Evolutionary conservation across 805 yeast genomes (phyloP).

Genomic region (Candida tibetensis): DNA sequence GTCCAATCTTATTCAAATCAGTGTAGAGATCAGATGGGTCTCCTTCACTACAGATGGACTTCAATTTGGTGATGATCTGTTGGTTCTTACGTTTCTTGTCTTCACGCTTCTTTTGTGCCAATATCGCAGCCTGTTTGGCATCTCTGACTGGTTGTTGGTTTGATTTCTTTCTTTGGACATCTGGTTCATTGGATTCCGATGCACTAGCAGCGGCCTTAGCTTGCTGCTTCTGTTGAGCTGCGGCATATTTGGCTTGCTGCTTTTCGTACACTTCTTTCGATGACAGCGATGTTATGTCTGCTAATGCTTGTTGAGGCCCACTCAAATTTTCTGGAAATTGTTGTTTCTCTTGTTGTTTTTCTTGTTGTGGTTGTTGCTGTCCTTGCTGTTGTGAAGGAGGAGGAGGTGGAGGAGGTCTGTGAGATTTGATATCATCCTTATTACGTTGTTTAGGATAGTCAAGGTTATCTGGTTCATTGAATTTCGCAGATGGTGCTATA

Average conservation of each 20-base stretch:
- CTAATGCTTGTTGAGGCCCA: slow-evolving; percentile 22
- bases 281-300: slow-evolving; percentile 10
- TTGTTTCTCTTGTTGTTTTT: slow-evolving; percentile 3
- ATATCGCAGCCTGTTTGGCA: slow-evolving; percentile 52
- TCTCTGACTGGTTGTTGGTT: slow-evolving; percentile 44
- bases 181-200: slow-evolving; percentile 2
- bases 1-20: slow-evolving; percentile 83
- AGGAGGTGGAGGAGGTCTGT: slow-evolving; percentile 45
- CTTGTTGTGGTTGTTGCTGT: too few relatives aligned
- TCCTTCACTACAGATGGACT: slow-evolving; percentile 76
- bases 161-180: slow-evolving; percentile 9
- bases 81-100: slow-evolving; percentile 70
- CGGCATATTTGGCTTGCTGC: slow-evolving; percentile 11
- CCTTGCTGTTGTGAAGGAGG: slow-evolving; percentile 21
- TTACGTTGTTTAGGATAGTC: slow-evolving; percentile 19
- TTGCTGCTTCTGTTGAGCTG: slow-evolving; percentile 8
- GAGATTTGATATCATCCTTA: slow-evolving; percentile 28
- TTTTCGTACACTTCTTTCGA: slow-evolving; percentile 11
- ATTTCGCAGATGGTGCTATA: slow-evolving; percentile 27
- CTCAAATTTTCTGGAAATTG: slow-evolving; percentile 36
- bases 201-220: slow-evolving; percentile 6
- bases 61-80: slow-evolving; percentile 67
- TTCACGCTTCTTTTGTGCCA: slow-evolving; percentile 69
- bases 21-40: slow-evolving; percentile 75
- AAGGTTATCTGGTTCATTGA: slow-evolving; percentile 14